phyloP scores from a whole-genome alignment of 768 basidiomycete species.

The Macrocybe gigantea region DNA sequence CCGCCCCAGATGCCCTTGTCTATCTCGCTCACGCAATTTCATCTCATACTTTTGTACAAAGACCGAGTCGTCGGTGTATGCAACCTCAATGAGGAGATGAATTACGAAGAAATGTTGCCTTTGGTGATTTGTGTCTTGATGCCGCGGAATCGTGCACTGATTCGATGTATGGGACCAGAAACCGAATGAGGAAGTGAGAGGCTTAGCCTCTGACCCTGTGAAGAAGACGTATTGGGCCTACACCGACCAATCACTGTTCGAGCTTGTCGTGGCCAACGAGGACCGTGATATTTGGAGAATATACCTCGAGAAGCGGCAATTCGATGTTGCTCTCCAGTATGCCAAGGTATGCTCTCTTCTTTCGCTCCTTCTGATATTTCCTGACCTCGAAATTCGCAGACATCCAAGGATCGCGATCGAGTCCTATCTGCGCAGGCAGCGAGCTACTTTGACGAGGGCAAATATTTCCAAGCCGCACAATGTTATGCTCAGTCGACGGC shows the following conservation, averaged over 20 bases:
- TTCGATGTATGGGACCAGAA: conserved; percentile 39
- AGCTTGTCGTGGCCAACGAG: conserved; percentile 81
- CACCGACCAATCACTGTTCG: conserved; percentile 84
- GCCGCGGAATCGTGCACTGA: background rate
- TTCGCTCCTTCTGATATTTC: no score
- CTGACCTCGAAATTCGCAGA: conserved; percentile 34
- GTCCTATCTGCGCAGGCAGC: conserved; percentile 82
- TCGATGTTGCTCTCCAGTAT: conserved; percentile 73
- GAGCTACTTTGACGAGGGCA: conserved; percentile 67
- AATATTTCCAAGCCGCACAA: conserved; percentile 89
- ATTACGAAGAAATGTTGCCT: conserved; percentile 80
- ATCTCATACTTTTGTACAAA: conserved; percentile 80
- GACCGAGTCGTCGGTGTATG: conserved; percentile 77
- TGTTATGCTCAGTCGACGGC: conserved; percentile 86
- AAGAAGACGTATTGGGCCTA: conserved; percentile 93
- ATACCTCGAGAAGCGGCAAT: conserved; percentile 73
- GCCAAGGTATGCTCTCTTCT: conserved; percentile 55
- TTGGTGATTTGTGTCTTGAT: conserved; percentile 49
- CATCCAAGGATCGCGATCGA: conserved; percentile 79
- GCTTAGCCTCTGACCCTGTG: conserved; percentile 78
- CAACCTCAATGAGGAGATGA: conserved; percentile 70
- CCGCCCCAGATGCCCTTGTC: conserved; percentile 56
- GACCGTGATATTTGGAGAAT: conserved; percentile 94
- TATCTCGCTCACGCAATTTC: conserved; percentile 85
- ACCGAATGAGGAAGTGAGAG: conserved; percentile 65